Conservation (phyloP, 2,329 filamentous ascomycete species). For the Beauveria bassiana region DNA sequence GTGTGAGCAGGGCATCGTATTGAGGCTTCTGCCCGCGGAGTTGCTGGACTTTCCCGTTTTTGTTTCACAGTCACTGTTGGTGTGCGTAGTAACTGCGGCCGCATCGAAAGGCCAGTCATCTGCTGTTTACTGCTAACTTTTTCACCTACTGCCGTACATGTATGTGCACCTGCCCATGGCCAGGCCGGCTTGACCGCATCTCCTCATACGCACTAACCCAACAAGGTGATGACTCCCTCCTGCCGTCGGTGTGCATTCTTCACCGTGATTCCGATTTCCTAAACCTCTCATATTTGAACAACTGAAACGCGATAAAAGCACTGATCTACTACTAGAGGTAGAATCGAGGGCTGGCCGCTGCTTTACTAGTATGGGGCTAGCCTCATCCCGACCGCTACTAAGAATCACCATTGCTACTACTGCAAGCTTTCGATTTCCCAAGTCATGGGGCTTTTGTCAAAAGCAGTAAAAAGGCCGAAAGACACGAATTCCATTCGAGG, state of each 20-base stretch:
- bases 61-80: not conserved
- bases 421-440: not conserved
- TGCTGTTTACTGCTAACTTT: not conserved
- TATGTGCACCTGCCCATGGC: conserved; percentile 1
- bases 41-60: not conserved
- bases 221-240: not conserved
- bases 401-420: not conserved
- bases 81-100: not conserved
- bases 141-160: not conserved
- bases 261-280: not conserved
- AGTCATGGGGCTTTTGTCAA: not conserved
- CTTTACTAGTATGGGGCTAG: conserved; percentile 6
- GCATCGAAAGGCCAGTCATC: not conserved
- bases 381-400: not conserved
- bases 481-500: not conserved
- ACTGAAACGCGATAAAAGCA: not conserved
- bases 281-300: not conserved
- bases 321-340: not conserved
- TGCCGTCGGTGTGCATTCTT: not conserved
- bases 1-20: not conserved
- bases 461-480: not conserved
- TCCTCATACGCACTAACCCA: not conserved
- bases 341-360: not conserved
- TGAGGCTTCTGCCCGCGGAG: not conserved
- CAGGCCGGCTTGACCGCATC: conserved; percentile 9